Conservation (phyloP, 1,139 yeast species). For the Sugiyamaella novakii region DNA sequence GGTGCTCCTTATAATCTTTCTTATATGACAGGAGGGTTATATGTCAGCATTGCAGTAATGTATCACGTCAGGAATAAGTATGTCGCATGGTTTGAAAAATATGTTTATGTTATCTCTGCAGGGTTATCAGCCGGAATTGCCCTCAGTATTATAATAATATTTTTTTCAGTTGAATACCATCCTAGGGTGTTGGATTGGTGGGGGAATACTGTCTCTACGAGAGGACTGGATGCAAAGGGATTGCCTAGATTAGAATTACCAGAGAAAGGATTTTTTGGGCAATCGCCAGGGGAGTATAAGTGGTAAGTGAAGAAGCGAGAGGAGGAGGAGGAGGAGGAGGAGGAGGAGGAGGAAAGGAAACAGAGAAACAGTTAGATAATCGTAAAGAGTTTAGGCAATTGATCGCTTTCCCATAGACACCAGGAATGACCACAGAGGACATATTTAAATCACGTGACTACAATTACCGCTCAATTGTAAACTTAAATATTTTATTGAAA, state of each 20-base stretch:
- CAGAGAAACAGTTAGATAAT: no score
- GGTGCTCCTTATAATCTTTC: slow-evolving; percentile 55
- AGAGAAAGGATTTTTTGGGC: slow-evolving; percentile 26
- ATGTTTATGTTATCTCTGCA: slow-evolving; percentile 61
- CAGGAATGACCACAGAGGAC: no score
- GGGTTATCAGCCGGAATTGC: slow-evolving; percentile 65
- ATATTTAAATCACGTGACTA: no score
- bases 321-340: no score
- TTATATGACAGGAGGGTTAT: slow-evolving; percentile 55
- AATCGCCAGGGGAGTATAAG: slow-evolving; percentile 38
- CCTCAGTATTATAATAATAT: slow-evolving; percentile 55
- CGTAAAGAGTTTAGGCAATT: no score
- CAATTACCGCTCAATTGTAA: no score
- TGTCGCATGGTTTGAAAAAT: slow-evolving; percentile 63
- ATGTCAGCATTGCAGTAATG: slow-evolving; percentile 56
- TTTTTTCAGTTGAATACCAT: slow-evolving; percentile 56
- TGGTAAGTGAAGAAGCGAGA: slow-evolving; percentile 1
- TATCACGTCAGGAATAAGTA: slow-evolving; percentile 53
- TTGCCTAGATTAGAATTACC: slow-evolving; percentile 38
- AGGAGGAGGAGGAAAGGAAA: no score
- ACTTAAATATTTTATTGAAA: no score
- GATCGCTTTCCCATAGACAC: no score
- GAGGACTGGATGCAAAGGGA: slow-evolving; percentile 49
- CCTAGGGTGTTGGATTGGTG: slow-evolving; percentile 53
- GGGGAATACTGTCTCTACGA: slow-evolving; percentile 53